Evolutionary conservation across 768 basidiomycete species (phyloP), one percentile per base, ranked within the genome.

Genomic region (Tylopilus plumbeoviolaceoides): DNA sequence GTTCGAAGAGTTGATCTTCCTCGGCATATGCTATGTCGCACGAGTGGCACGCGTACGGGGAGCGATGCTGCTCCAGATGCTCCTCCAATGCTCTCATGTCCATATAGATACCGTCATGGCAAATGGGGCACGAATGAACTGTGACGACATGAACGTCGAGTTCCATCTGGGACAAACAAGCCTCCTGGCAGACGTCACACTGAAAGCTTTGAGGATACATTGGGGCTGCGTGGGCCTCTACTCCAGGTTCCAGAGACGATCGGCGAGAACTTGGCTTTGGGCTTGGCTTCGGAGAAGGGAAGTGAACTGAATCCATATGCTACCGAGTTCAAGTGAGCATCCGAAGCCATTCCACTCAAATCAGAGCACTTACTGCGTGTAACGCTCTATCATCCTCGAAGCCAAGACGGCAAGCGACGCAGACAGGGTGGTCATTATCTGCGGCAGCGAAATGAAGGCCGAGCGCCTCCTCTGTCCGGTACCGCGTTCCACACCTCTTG

Each of bases 381-480:
- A 68, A 69, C 9, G 57, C 54, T 12, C 48, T 51, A 28, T 71
- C 66, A 47, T 73, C 70, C 49, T 72, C 71, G 41, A 75, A 72
- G 18, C 75, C 73, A 0, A 57, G 43, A 25, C 14, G 38, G 47
- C 76, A 78, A 33, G 44, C 11, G 21, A 43, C 21, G 51, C 75
- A 77, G 12, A 65, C 61, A 0, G 74, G 74, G 44, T 79, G 78
- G 43, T 56, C 2, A 42, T 70, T 68, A 17, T 67, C 59, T 4
- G 73, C 69, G 11, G 71, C 65, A 31, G 57, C 58, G 47, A 75
- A 77, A 55, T 80, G 78, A 36, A 59, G 52, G 7, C 50, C 57
- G 6, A 72, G 64, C 1, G 68, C 70, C 17, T 76, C 77, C 38
- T 74, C 71, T 10, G 68, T 63, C 47, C 40, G 59, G 47, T 68